A percentile compares a stretch with the other conserved stretches of the same genome.
Conservation (phyloP, 2,329 filamentous ascomycete species). For the Helicocarpus griseus region DNA sequence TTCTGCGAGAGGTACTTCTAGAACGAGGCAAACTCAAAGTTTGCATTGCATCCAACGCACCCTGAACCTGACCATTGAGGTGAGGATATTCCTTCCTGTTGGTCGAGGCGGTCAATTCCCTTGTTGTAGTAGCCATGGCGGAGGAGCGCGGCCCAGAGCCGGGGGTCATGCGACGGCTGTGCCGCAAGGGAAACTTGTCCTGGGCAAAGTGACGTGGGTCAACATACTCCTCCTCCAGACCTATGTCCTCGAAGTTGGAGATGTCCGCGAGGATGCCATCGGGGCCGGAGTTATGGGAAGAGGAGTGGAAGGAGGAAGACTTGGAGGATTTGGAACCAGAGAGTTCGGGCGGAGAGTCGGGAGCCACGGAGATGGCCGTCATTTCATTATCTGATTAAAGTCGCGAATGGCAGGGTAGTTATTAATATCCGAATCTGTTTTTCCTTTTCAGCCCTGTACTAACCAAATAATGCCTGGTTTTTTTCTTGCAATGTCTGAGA, state of each 20-base stretch:
- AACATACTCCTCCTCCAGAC: slow-evolving; percentile 61
- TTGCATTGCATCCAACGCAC: slow-evolving; percentile 16
- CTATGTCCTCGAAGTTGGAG: slow-evolving; percentile 87
- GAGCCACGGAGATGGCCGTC: slow-evolving; percentile 39
- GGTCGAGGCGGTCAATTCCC: slow-evolving; percentile 24
- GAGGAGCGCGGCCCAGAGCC: not conserved
- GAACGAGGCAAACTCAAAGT: slow-evolving; percentile 19
- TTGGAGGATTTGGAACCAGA: slow-evolving; percentile 82
- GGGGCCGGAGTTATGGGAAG: slow-evolving; percentile 59
- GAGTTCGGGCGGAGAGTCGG: slow-evolving; percentile 67
- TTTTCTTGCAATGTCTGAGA: not conserved
- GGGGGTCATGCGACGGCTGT: not conserved
- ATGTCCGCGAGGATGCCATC: slow-evolving; percentile 61
- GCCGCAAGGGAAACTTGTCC: not conserved
- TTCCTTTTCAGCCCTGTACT: not conserved
- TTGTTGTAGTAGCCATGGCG: slow-evolving; percentile 21
- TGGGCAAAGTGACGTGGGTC: not conserved
- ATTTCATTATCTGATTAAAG: slow-evolving; percentile 23
- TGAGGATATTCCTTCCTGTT: slow-evolving; percentile 15
- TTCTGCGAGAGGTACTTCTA: slow-evolving; percentile 8
- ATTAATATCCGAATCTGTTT: not conserved
- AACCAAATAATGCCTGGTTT: not conserved
- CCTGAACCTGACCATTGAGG: slow-evolving; percentile 20
- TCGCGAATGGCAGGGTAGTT: not conserved
- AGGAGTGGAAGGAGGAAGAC: slow-evolving; percentile 77